Evolutionary conservation across 2,329 filamentous ascomycete genomes (phyloP).

Genomic region (Cytospora chrysosperma): DNA sequence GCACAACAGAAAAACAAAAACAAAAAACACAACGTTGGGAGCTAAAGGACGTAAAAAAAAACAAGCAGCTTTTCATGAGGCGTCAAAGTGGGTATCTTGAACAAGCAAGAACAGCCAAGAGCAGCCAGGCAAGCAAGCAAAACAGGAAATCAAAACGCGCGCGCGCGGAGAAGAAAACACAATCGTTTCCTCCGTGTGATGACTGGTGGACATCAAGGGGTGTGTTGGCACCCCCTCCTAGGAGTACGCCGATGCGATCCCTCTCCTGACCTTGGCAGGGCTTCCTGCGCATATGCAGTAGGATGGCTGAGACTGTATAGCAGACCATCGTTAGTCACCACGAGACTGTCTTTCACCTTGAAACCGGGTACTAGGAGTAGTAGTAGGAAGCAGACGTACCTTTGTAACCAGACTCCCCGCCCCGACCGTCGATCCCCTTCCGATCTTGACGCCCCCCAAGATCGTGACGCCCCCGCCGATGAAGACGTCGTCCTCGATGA

Average conservation of each 20-base stretch:
- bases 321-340: not conserved
- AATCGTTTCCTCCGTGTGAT: not conserved
- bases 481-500: constrained; percentile 84
- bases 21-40: not conserved
- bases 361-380: not conserved
- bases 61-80: constrained; percentile 18
- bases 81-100: constrained; percentile 30
- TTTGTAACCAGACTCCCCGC: constrained; percentile 85
- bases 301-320: constrained; percentile 23
- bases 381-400: constrained; percentile 39
- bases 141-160: constrained; percentile 13
- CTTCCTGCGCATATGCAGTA: constrained; percentile 28
- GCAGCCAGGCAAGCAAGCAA: constrained; percentile 15
- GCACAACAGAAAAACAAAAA: not conserved
- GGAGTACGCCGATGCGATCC: constrained; percentile 17
- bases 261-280: constrained; percentile 27
- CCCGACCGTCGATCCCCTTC: constrained; percentile 74
- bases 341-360: not conserved
- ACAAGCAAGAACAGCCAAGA: constrained; percentile 15
- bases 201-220: not conserved
- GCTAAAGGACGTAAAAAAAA: not conserved
- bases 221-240: not conserved
- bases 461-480: constrained; percentile 76
- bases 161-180: constrained; percentile 3
- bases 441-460: constrained; percentile 76